These are phyloP conservation scores for Sporothrix mexicana DNA, from an alignment of 2,329 filamentous ascomycete genomes.

Conservation along the genomic window DNA sequence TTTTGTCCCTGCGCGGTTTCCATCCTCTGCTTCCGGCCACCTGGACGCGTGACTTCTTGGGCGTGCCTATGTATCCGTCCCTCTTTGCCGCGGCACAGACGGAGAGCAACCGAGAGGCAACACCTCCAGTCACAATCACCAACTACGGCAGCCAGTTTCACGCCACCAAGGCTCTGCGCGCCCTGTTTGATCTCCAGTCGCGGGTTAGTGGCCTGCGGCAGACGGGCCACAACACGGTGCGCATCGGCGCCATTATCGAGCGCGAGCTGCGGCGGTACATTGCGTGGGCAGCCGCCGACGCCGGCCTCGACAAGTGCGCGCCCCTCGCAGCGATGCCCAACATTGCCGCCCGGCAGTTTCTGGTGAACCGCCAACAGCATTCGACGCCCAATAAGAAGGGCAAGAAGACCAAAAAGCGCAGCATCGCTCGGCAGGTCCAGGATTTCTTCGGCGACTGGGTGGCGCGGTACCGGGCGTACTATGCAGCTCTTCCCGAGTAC, in stretches of 20 bases:
- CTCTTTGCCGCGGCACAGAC: constrained; percentile 43
- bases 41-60: constrained; percentile 45
- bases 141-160: constrained; percentile 42
- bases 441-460: constrained; percentile 37
- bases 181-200: constrained; percentile 45
- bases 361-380: neutral
- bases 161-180: constrained; percentile 45
- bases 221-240: constrained; percentile 40
- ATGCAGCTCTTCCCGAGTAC: constrained; percentile 34
- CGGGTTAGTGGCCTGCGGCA: constrained; percentile 45
- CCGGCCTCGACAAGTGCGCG: constrained; percentile 39
- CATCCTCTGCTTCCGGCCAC: constrained; percentile 46
- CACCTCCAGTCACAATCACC: constrained; percentile 40
- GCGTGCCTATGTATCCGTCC: constrained; percentile 44
- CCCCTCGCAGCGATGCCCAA: constrained; percentile 48
- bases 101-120: constrained; percentile 20
- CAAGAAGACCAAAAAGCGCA: constrained; percentile 26
- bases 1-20: constrained; percentile 46
- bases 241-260: constrained; percentile 42
- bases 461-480: constrained; percentile 36
- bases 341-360: constrained; percentile 38
- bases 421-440: constrained; percentile 35
- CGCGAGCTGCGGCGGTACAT: constrained; percentile 44
- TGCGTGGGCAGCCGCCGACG: constrained; percentile 45
- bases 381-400: neutral